Evolutionary conservation across 371 early-diverging fungal species (phyloP).

Genomic region (Dentiscutata heterogama): DNA sequence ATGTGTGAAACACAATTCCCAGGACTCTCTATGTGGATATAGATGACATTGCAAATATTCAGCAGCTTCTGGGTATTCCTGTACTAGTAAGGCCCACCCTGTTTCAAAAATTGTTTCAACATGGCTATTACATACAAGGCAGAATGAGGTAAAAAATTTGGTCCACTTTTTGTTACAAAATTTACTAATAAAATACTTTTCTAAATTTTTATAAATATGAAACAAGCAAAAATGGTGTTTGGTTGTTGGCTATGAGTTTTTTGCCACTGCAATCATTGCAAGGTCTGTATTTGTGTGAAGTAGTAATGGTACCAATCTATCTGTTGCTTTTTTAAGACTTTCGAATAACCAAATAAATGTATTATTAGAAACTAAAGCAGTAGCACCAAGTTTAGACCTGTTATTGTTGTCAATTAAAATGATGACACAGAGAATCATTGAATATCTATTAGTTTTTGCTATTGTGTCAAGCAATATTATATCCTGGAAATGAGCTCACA

Average conservation of each 20-base stretch:
- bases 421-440: not conserved
- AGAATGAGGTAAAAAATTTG: not conserved
- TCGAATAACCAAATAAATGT: not conserved
- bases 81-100: not conserved
- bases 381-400: not conserved
- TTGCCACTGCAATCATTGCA: not conserved
- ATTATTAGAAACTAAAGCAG: not conserved
- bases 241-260: not conserved
- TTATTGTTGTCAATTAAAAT: not conserved
- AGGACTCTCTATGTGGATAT: not conserved
- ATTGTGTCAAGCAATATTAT: constrained; percentile 9
- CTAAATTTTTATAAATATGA: no score
- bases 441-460: constrained; percentile 3
- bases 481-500: not conserved
- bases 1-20: not conserved
- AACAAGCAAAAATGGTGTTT: not conserved
- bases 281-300: not conserved
- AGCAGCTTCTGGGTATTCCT: not conserved
- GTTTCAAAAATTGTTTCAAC: not conserved
- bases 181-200: not conserved
- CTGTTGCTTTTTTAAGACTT: not conserved
- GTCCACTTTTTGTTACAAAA: not conserved
- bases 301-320: not conserved
- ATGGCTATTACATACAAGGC: not conserved
- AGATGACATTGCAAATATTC: not conserved